Evolutionary conservation across 768 basidiomycete species (phyloP).

Genomic region (Suillus ampliporus): DNA sequence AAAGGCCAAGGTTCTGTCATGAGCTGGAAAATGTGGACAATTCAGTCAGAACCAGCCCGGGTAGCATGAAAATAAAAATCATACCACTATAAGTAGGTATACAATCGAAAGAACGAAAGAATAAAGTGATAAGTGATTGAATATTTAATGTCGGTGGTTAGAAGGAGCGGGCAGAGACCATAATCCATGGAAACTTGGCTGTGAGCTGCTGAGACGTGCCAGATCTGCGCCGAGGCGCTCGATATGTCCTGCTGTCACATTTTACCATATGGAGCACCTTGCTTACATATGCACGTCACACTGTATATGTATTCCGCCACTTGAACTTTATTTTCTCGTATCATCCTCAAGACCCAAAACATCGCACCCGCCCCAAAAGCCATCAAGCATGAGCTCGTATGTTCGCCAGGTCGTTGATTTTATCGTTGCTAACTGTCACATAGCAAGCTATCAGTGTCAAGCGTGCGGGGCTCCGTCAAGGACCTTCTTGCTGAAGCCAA

Average conservation of each 20-base stretch:
- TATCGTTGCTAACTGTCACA: constrained; percentile 28
- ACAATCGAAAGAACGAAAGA: constrained; percentile 4
- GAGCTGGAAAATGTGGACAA: constrained; percentile 8
- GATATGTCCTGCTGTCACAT: constrained; percentile 19
- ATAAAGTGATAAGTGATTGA: constrained; percentile 5
- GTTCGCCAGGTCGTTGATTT: background rate
- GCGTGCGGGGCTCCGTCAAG: constrained; percentile 98
- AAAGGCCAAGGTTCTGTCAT: constrained; percentile 35
- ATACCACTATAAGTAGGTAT: background rate
- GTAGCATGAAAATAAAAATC: background rate
- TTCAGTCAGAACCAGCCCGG: background rate
- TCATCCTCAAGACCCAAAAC: constrained; percentile 28
- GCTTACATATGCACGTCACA: constrained; percentile 36
- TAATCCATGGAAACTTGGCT: constrained; percentile 6
- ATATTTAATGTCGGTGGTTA: constrained; percentile 5
- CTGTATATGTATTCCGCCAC: constrained; percentile 41
- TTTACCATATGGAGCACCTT: background rate
- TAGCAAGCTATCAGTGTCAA: constrained; percentile 96
- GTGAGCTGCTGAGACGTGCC: constrained; percentile 9
- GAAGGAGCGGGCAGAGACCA: background rate
- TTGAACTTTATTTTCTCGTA: constrained; percentile 31
- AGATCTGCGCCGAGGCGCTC: constrained; percentile 17
- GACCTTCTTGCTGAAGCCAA: constrained; percentile 84
- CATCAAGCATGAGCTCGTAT: constrained; percentile 38
- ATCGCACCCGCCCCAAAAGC: constrained; percentile 21